phyloP scores from a whole-genome alignment of 345 rosid species.

The Ceriops tagal region DNA sequence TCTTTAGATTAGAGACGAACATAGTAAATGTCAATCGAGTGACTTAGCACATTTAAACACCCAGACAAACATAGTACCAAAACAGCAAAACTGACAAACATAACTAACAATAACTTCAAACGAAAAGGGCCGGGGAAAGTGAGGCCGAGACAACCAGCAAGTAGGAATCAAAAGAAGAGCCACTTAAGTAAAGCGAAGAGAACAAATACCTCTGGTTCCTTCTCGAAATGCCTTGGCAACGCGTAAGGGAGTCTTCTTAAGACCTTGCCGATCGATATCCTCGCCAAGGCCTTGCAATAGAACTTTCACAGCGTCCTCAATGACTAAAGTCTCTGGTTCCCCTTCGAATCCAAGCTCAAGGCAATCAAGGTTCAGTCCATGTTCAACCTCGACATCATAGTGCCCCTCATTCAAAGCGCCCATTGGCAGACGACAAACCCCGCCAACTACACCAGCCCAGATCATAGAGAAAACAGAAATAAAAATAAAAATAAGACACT shows the following conservation, averaged over 20 bases:
- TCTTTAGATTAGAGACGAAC: no score
- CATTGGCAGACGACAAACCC: conserved; percentile 46
- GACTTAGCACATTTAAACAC: no score
- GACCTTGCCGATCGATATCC: conserved; percentile 78
- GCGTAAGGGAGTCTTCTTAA: conserved; percentile 85
- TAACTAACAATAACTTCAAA: no score
- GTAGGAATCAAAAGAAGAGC: not conserved
- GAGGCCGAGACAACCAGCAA: not conserved
- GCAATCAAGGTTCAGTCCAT: conserved; percentile 45
- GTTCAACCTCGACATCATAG: conserved; percentile 52
- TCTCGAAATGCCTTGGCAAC: conserved; percentile 89
- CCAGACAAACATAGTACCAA: no score
- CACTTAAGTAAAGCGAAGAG: not conserved
- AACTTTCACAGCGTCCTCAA: conserved; percentile 74
- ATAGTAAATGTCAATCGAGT: no score
- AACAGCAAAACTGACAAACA: no score
- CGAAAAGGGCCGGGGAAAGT: no score
- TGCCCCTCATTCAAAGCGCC: conserved; percentile 71
- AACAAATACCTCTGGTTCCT: conserved; percentile 66
- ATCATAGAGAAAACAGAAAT: conserved; percentile 25
- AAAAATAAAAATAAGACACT: not conserved
- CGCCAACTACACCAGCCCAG: conserved; percentile 12
- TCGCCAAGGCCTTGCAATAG: conserved; percentile 79
- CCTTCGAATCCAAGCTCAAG: conserved; percentile 44
- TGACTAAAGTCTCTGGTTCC: conserved; percentile 64